Conservation (phyloP, 2,329 filamentous ascomycete genomes). For the Aspergillus niger region DNA sequence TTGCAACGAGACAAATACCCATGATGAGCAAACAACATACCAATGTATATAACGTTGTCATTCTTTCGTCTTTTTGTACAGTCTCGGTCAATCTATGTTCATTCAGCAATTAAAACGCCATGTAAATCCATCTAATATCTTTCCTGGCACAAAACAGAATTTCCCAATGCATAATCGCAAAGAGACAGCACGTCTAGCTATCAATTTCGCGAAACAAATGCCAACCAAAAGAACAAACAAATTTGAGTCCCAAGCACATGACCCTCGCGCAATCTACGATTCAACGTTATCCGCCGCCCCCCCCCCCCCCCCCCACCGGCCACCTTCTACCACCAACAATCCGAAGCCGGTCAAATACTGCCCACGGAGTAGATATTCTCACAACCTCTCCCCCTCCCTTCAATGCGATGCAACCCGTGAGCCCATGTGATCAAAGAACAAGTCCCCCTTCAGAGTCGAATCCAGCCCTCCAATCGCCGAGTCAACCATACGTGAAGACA, state of each 20-base stretch:
- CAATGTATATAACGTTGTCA: neutral
- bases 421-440: slow-evolving; percentile 48
- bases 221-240: neutral
- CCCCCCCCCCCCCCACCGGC: no score
- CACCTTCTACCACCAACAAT: neutral
- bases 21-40: neutral
- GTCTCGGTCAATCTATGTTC: neutral
- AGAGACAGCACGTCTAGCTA: neutral
- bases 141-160: neutral
- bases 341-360: neutral
- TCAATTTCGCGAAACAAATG: neutral
- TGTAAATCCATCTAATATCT: slow-evolving; percentile 15
- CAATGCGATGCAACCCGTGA: slow-evolving; percentile 38
- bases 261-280: neutral
- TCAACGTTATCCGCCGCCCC: neutral
- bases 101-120: slow-evolving; percentile 8
- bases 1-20: no score
- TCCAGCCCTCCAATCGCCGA: slow-evolving; percentile 48
- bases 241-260: neutral
- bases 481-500: slow-evolving; percentile 51
- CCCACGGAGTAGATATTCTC: neutral
- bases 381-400: neutral
- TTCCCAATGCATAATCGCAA: neutral
- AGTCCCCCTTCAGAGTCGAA: slow-evolving; percentile 42
- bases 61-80: neutral